These are phyloP conservation scores for Candida anutae DNA, from an alignment of 1,139 yeast species.

Conservation along the genomic window DNA sequence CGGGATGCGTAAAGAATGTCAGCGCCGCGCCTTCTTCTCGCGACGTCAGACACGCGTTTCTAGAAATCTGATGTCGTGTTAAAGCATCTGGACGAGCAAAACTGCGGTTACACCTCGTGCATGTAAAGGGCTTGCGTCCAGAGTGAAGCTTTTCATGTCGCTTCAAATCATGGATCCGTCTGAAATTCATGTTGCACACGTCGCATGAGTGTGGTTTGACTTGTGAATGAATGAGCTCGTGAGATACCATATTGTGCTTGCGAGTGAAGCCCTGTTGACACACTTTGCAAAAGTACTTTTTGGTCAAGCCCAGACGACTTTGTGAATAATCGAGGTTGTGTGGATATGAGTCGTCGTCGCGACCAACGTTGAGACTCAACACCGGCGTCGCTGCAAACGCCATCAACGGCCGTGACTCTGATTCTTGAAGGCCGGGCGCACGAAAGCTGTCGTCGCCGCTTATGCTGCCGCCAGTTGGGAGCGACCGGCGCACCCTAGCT, in stretches of 20 bases:
- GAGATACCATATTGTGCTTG: slow-evolving; percentile 69
- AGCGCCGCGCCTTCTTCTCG: not conserved
- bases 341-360: too few relatives aligned
- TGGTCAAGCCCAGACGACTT: too few relatives aligned
- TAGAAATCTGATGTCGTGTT: slow-evolving; percentile 50
- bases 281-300: slow-evolving; percentile 43
- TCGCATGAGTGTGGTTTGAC: slow-evolving; percentile 61
- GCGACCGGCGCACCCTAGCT: too few relatives aligned
- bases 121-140: slow-evolving; percentile 63
- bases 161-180: slow-evolving; percentile 69
- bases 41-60: slow-evolving; percentile 27
- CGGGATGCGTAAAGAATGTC: too few relatives aligned
- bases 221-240: slow-evolving; percentile 60
- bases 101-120: slow-evolving; percentile 53
- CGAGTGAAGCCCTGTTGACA: slow-evolving; percentile 62
- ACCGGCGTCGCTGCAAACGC: too few relatives aligned
- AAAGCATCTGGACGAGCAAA: slow-evolving; percentile 79
- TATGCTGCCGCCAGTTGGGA: too few relatives aligned
- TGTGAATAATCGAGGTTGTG: too few relatives aligned
- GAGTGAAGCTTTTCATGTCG: slow-evolving; percentile 72
- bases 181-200: slow-evolving; percentile 56
- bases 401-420: too few relatives aligned
- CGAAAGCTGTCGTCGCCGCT: too few relatives aligned
- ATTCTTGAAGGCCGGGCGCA: too few relatives aligned
- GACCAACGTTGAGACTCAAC: too few relatives aligned